Conservation (phyloP, 75 land plant species). For the Picea glauca region DNA sequence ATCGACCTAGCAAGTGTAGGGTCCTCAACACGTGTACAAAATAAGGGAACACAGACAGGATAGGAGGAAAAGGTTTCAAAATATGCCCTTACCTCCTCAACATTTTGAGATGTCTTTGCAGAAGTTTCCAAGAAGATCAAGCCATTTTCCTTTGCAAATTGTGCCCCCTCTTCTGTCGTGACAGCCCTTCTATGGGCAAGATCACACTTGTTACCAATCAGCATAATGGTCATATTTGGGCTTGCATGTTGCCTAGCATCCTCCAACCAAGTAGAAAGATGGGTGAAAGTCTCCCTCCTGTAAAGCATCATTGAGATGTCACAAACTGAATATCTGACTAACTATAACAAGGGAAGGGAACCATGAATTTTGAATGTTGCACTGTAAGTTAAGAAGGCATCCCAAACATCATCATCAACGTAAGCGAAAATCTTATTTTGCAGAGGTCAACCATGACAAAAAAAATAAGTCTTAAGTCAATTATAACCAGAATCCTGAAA, state of each 20-base stretch:
- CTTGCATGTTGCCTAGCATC: slow-evolving; percentile 96
- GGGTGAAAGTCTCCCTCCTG: slow-evolving; percentile 93
- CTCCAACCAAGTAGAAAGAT: slow-evolving; percentile 91
- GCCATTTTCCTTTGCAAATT: slow-evolving; percentile 93
- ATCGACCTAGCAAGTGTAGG: no score
- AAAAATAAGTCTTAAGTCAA: no score
- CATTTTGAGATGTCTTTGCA: slow-evolving; percentile 93
- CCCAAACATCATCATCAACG: no score
- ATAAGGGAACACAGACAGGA: no score
- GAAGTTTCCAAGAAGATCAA: slow-evolving; percentile 94
- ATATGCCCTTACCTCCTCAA: slow-evolving; percentile 62
- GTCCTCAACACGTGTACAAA: no score
- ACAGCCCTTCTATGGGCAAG: slow-evolving; percentile 91
- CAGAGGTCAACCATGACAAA: no score
- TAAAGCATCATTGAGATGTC: neutral
- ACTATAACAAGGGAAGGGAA: neutral
- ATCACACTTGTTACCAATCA: slow-evolving; percentile 91
- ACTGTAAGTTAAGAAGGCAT: neutral
- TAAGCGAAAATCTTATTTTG: no score
- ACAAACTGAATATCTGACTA: neutral
- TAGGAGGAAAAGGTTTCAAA: neutral
- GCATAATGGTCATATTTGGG: slow-evolving; percentile 94
- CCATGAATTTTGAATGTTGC: neutral
- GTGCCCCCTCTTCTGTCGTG: slow-evolving; percentile 93
- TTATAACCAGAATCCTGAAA: no score